Evolutionary conservation across 768 basidiomycete genomes (phyloP).

Genomic region (Boletus rex-veris): DNA sequence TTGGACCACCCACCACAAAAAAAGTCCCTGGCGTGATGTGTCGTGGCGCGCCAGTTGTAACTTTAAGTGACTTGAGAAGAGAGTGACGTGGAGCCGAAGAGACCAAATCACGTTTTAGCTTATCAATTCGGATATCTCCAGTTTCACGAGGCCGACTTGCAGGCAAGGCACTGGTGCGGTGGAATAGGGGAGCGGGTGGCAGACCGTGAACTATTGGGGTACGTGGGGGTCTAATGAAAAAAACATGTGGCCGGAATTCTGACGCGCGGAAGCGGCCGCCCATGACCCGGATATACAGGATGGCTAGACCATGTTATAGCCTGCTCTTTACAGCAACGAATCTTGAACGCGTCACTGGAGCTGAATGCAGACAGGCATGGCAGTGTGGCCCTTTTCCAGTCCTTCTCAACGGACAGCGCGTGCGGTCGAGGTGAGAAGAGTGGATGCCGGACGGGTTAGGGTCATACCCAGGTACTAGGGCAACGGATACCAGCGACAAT

Average conservation of each 20-base stretch:
- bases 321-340: neutral
- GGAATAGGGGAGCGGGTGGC: constrained; percentile 15
- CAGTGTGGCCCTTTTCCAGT: neutral
- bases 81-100: neutral
- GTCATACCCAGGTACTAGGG: constrained; percentile 25
- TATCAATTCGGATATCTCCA: constrained; percentile 25
- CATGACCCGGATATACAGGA: constrained; percentile 14
- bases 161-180: constrained; percentile 6
- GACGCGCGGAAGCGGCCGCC: constrained; percentile 15
- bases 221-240: constrained; percentile 1
- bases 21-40: neutral
- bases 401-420: neutral
- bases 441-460: constrained; percentile 7
- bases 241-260: constrained; percentile 2
- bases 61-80: neutral
- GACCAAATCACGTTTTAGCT: constrained; percentile 10
- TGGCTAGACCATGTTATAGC: constrained; percentile 8
- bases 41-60: neutral
- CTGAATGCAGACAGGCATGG: constrained; percentile 4
- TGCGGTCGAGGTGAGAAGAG: neutral
- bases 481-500: constrained; percentile 20
- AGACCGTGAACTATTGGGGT: neutral
- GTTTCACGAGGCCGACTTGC: constrained; percentile 9
- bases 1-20: neutral
- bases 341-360: constrained; percentile 1